These are phyloP conservation scores for Trametes coccinea DNA, from an alignment of 768 basidiomycete genomes.

Conservation along the genomic window DNA sequence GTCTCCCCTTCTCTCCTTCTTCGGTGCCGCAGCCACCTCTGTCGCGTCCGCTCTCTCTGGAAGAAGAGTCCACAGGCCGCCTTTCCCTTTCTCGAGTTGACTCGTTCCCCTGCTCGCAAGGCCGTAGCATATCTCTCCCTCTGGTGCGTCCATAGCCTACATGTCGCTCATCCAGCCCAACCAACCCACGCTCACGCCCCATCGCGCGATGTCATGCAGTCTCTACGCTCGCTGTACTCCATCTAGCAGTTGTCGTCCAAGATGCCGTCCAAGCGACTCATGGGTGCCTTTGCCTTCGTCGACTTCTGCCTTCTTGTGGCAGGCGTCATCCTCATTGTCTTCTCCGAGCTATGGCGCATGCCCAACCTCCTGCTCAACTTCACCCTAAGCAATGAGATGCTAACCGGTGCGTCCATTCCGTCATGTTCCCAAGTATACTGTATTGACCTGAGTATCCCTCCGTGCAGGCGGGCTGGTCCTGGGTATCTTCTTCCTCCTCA, in stretches of 20 bases:
- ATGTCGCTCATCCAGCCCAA: too few species aligned
- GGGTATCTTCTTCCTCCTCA: constrained; percentile 65
- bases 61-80: constrained; percentile 44
- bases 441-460: background rate
- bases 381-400: constrained; percentile 56
- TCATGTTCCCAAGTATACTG: background rate
- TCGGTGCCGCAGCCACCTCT: constrained; percentile 47
- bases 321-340: constrained; percentile 60
- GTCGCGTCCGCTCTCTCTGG: constrained; percentile 50
- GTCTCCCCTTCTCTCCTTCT: constrained; percentile 47
- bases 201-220: too few species aligned
- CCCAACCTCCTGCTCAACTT: constrained; percentile 74
- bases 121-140: constrained; percentile 16
- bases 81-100: constrained; percentile 25
- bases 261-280: constrained; percentile 73
- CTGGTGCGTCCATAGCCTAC: constrained; percentile 7
- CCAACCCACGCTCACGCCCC: too few species aligned
- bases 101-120: constrained; percentile 18
- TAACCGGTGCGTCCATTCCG: constrained; percentile 51
- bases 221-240: constrained; percentile 30
- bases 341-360: constrained; percentile 72
- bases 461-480: constrained; percentile 65
- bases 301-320: constrained; percentile 71
- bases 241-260: constrained; percentile 24
- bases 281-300: constrained; percentile 72